Percentiles rank a stretch among this genome's conserved stretches.
phyloP scores from a whole-genome alignment of 257 asterid genomes.

The Solanum chiquidenum region DNA sequence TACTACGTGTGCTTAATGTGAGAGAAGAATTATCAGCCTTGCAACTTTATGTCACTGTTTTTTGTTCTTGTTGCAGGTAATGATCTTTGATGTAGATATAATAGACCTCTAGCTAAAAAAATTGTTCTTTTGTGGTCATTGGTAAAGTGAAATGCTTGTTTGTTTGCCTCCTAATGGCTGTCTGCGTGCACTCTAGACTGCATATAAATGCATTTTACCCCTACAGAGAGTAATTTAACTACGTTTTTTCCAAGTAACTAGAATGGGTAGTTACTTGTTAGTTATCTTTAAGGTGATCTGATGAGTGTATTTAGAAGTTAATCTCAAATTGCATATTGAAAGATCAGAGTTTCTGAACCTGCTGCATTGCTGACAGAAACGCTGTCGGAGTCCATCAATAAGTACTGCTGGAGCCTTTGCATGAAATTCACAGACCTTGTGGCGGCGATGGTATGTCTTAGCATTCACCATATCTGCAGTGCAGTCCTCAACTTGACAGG shows the following conservation, averaged over 20 bases:
- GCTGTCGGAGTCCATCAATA: neutral
- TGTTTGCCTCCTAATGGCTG: neutral
- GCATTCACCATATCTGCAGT: neutral
- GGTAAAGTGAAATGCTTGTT: neutral
- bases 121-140: neutral
- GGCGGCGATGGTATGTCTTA: constrained; percentile 2
- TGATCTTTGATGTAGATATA: neutral
- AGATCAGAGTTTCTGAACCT: constrained; percentile 1
- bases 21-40: neutral
- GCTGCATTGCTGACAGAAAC: constrained; percentile 10
- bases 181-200: neutral
- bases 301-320: neutral
- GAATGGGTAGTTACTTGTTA: neutral
- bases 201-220: neutral
- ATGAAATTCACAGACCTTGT: constrained; percentile 5
- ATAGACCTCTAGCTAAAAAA: neutral
- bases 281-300: neutral
- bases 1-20: neutral
- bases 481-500: constrained; percentile 6
- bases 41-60: neutral
- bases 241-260: neutral
- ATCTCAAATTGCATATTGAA: neutral
- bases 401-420: constrained; percentile 1
- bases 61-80: neutral
- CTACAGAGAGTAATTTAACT: neutral